Evolutionary conservation across 129 eudicot genomes (phyloP).

Genomic region (Saussurea involucrata): DNA sequence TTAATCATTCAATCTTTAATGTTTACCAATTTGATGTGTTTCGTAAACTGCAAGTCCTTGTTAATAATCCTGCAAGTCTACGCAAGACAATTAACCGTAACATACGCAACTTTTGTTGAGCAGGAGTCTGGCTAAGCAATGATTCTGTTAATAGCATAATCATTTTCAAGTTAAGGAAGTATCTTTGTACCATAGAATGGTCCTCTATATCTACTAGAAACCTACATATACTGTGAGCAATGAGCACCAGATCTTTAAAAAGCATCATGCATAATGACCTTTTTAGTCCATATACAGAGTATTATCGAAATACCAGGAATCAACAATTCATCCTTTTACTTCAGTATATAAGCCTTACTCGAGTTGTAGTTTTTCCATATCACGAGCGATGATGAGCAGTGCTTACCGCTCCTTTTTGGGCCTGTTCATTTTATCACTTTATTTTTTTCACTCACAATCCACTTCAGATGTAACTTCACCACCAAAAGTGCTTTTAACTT

Average conservation of each 20-base stretch:
- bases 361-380: conserved; percentile 13
- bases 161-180: conserved; percentile 10
- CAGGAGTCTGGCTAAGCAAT: conserved; percentile 41
- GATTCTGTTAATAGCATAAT: conserved; percentile 34
- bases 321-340: conserved; percentile 19
- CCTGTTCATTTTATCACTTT: conserved; percentile 40
- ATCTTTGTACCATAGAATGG: conserved; percentile 13
- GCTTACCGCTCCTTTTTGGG: conserved; percentile 45
- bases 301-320: background rate
- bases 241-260: conserved; percentile 10
- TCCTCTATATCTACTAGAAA: conserved; percentile 7
- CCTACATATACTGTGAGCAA: conserved; percentile 4
- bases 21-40: conserved; percentile 21
- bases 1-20: conserved; percentile 28
- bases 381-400: conserved; percentile 41
- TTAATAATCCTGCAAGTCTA: conserved; percentile 36
- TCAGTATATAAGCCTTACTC: conserved; percentile 42
- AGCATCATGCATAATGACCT: conserved; percentile 4
- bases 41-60: conserved; percentile 30
- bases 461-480: conserved; percentile 46
- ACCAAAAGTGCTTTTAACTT: conserved; percentile 10
- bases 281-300: background rate
- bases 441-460: conserved; percentile 40
- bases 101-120: conserved; percentile 36
- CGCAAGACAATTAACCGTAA: conserved; percentile 30